Base-by-base conservation (phyloP, 768 basidiomycete genomes). In the Lactarius psammicola region DNA sequence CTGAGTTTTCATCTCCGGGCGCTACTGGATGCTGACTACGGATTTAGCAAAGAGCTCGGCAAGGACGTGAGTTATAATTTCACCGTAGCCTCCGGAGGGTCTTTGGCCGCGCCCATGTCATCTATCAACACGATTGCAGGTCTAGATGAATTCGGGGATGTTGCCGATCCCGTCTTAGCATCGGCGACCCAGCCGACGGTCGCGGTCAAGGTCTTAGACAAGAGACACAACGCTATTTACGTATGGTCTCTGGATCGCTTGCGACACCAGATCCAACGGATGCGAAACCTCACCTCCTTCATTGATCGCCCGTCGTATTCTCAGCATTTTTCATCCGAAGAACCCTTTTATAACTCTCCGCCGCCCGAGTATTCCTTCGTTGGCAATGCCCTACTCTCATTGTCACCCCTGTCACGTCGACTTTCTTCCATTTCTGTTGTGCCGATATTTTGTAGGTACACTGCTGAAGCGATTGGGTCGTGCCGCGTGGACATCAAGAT, bases 51-150 rank as follows among this genome's bases (percentile, higher is more conserved):
- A 73, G 92, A 95, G 75, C 85, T 97, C 51, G 81, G 85, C 36
- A 95, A 96, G 75, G 84, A 88, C 46, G 93, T 96, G 53, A 83
- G 86, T 28, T 99, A 94, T 76, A 97, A 99, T 76, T 96, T 97
- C 73, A 89, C 89, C 6, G 85, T 98, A 59, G 85, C 92, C n/a
- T 88, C 94, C 36, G 92, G 89, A 28, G 88, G 89, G 17, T 83
- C 88, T 15, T 79, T 94, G 23, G 88, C 88, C 26, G 84, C 87
- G 2, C 94, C 95, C 11, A 80, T 81, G 18, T 96, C 95, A 20
- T 87, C 91, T 2, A 83, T 93, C 55, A 94, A 94, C 74, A 88
- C 87, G 31, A 89, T 94, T 68, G 89, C 89, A 34, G 92, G 92
- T 15, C 78, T 97, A 34, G 92, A 91, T 72, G 90, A 95, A 72